Base-by-base conservation (phyloP, 2,329 filamentous ascomycete genomes). In the Xylariomycetidae sp. region DNA sequence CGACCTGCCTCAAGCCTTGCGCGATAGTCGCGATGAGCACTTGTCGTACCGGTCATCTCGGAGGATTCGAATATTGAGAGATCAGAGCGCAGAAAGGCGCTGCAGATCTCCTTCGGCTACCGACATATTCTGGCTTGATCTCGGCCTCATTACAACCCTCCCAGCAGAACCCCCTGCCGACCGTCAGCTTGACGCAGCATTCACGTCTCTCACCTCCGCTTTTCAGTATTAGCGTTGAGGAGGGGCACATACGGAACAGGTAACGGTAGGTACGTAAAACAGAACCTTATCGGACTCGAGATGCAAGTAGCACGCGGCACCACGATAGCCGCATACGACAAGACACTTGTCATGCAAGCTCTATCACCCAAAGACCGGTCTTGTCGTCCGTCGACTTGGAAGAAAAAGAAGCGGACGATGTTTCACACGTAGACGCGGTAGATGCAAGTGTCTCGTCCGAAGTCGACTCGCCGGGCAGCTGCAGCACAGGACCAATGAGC, bases 241-340 rank as follows among this genome's bases (percentile, higher is more conserved):
- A 29, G 26, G 26, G 26, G 26, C 7, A 6, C 15, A 25, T 14
- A 25, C 15, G 10, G 12, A n/a, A 27, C n/a, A n/a, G n/a, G n/a
- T 15, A 31, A 43, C 44, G 43, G 42, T 40, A 41, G 43, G 43
- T 43, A 46, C n/a, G n/a, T 29, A 27, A 27, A 12, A 44, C 23
- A 20, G 39, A 44, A 43, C 37, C 42, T 46, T 40, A 44, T 46
- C 41, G 37, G 30, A 29, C 25, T 34, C 22, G 37, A n/a, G n/a
- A 44, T 37, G 39, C 38, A 44, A 44, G 37, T 40, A 44, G 35
- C 22, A 34, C 34, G 34, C 30, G 19, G 30, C 30, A 32, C 20
- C 30, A 36, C 36, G 34, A 38, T 44, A 47, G 44, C 44, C 42
- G 40, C 42, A 47, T 42, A n/a, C n/a, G n/a, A n/a, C n/a, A n/a